These are phyloP conservation scores for Beta lomatogona DNA, from an alignment of 179 eudicot genomes.

Conservation along the genomic window DNA sequence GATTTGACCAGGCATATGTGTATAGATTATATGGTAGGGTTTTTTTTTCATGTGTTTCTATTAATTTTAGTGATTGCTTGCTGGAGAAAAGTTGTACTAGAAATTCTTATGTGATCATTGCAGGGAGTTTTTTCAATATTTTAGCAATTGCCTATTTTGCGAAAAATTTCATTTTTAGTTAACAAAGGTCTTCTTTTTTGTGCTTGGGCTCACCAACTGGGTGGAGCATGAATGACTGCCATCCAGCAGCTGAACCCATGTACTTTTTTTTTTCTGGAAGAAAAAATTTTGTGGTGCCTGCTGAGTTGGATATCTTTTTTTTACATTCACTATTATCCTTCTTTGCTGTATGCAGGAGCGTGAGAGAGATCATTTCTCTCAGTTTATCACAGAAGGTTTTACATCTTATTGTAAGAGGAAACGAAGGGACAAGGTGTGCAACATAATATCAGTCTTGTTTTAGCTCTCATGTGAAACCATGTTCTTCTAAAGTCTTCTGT, in stretches of 20 bases:
- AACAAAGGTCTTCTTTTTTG: not conserved
- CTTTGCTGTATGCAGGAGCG: constrained; percentile 61
- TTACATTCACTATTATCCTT: constrained; percentile 1
- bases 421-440: constrained; percentile 82
- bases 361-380: constrained; percentile 95
- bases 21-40: constrained; percentile 93
- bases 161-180: not conserved
- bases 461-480: not conserved
- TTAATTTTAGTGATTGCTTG: not conserved
- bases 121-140: not conserved
- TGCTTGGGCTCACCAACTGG: not conserved
- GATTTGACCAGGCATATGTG: constrained; percentile 96
- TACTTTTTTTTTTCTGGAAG: not conserved
- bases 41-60: not conserved
- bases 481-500: constrained; percentile 1
- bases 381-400: constrained; percentile 96
- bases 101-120: not conserved
- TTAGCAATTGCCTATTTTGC: not conserved
- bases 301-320: not conserved
- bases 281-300: not conserved
- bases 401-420: constrained; percentile 94
- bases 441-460: not conserved
- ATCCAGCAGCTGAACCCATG: not conserved
- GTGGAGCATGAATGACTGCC: not conserved
- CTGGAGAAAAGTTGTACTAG: not conserved